Evolutionary conservation across 495 filamentous ascomycete genomes (phyloP), one percentile per base, ranked within the genome.

Genomic region (Lasiosphaeris hirsuta): DNA sequence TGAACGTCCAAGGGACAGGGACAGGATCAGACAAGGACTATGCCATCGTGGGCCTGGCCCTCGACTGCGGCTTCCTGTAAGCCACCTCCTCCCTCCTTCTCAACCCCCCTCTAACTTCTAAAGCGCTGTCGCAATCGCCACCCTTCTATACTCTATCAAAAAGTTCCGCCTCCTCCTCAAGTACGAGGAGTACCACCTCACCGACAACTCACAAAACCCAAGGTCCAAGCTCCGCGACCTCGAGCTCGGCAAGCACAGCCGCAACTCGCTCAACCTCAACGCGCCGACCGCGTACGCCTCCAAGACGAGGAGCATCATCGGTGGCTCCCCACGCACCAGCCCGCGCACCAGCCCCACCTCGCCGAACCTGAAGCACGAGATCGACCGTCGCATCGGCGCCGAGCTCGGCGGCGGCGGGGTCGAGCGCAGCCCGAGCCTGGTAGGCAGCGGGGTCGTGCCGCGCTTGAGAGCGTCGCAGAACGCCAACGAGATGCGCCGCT

Each of bases 11-110:
- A 47, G 56, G 60, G 14, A 56, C 59, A 19, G n/a, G n/a, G n/a
- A n/a, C n/a, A n/a, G n/a, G n/a, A n/a, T n/a, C n/a, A n/a, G 75
- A 78, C 44, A 68, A 60, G n/a, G 51, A 76, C 13, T 80, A 76
- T 56, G 71, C 76, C 1, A 59, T 71, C 15, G 63, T 72, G 33
- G 77, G 76, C 1, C 49, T 80, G 33, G 68, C 61, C 2, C 65
- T 80, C 36, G 77, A 78, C 59, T 68, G 64, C 42, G 59, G 59
- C 7, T 60, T 80, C 7, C 65, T 79, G 73, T 75, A 62, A 60
- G 68, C 18, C 10, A 36, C 19, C 11, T 34, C 13, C 33, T 33
- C 33, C 54, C 23, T 9, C 11, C 23, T 9, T n/a, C 14, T 5
- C 43, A 13, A 30, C 23, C 10, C 7, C 0, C 10, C 9, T 33